Evolutionary conservation across 805 yeast genomes (phyloP), one percentile per base, ranked within the genome.

Genomic region (Jamesozyma piceae): DNA sequence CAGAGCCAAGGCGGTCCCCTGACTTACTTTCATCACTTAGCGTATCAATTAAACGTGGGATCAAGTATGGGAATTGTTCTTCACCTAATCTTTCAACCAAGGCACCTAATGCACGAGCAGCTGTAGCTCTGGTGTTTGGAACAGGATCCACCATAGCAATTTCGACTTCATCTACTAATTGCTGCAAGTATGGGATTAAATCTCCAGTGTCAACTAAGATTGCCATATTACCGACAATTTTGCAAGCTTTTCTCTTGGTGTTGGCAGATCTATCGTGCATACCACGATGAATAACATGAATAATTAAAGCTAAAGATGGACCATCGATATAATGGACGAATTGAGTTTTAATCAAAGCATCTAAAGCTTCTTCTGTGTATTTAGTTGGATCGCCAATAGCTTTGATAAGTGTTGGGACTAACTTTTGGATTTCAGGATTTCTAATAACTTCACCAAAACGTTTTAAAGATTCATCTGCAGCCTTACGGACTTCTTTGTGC

Each of bases 221-320:
- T 2, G 97, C 88, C 97, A 92, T 92, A 58, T 92, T 92, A 49
- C 99, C 99, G 26, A 92, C 97, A 69, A 92, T 90, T 65, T 92
- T 97, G 63, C 97, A 89, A 0, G 97, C 90, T 62, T 87, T 87
- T 61, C 84, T 78, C 69, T 90, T 92, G 4, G 92, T 85, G 35
- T 79, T 72, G 0, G 97, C 97, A n/a, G 95, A 83, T 56, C 98
- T 72, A 52, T 90, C 97, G 41, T 75, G 78, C 84, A 92, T 79
- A 67, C 97, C 99, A 63, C 98, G 78, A 60, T 87, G 92, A 38
- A 92, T 82, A 41, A 92, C 96, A 58, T 89, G 96, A 48, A 89
- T 86, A 43, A 92, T 87, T 54, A 92, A 73, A 0, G 99, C 98
- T 55, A 92, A 71, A 1, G 97, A 90, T 3, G 99, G 97, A 18